Evolutionary conservation across 2,329 filamentous ascomycete species (phyloP).

Genomic region (Elsinoe batatas): DNA sequence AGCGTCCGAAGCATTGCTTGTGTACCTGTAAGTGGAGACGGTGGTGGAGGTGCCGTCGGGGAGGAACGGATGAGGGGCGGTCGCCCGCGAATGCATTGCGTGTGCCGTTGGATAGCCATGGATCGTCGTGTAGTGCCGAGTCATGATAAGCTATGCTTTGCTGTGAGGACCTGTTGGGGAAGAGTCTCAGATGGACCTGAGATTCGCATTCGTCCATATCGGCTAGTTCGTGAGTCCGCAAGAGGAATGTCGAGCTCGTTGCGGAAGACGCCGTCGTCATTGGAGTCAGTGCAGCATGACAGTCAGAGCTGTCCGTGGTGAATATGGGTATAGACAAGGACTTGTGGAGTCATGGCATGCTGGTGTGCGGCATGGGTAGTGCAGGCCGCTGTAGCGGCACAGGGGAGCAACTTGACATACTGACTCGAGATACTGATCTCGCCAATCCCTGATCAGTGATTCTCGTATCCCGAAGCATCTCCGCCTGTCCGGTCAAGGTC

Average conservation of each 20-base stretch:
- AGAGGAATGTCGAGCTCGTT: not conserved
- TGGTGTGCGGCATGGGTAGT: not conserved
- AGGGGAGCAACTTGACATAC: not conserved
- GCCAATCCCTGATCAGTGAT: not conserved
- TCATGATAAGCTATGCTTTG: not conserved
- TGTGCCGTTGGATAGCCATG: not conserved
- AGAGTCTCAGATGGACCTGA: too few relatives aligned
- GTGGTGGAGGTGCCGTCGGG: not conserved
- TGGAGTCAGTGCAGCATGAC: not conserved
- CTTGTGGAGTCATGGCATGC: not conserved
- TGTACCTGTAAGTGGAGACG: not conserved
- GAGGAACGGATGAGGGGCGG: not conserved
- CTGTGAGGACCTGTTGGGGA: too few relatives aligned
- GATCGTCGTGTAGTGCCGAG: not conserved
- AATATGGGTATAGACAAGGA: too few relatives aligned
- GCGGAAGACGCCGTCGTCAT: not conserved
- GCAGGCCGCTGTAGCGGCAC: not conserved
- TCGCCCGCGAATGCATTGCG: not conserved
- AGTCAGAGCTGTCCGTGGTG: not conserved
- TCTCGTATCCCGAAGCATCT: not conserved
- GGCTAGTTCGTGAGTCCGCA: too few relatives aligned
- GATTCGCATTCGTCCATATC: too few relatives aligned
- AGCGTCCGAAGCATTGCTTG: slow-evolving; percentile 12
- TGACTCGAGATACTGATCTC: not conserved
- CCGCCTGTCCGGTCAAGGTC: not conserved